Base-by-base conservation (phyloP, 2,329 filamentous ascomycete species). In the Setomelanomma holmii region DNA sequence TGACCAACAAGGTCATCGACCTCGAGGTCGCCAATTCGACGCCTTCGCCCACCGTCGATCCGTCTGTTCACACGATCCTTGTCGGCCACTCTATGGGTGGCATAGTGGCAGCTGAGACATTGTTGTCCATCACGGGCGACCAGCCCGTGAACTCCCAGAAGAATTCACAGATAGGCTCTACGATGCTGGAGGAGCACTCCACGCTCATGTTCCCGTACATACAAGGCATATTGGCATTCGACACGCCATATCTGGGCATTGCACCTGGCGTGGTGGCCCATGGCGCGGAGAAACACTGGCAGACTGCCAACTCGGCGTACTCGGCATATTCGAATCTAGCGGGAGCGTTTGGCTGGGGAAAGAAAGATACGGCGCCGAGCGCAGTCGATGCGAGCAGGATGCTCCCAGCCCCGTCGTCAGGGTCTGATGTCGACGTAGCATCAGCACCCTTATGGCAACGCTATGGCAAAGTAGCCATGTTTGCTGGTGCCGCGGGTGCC, bases 1-100 rank as follows among this genome's bases (percentile, higher is more conserved):
- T 98, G 14, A 86, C 93, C 61, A 89, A 97, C 71, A 90, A 90
- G 66, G 90, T 98, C 64, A 97, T 98, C 65, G 95, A 98, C 74
- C 81, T 97, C 66, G 93, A 99, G 76, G 93, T 97, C 51, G 86
- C 84, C 22, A 89, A 90, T 62, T 82, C 83, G 40, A 93, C 91
- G 0, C 85, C 90, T 1, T 93, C 89, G 4, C 93, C 93, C 0
- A 96, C 90, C 0, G 83, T 96, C 58, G 91, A 96, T 55, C 91
- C 92, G 4, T 91, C 89, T 0, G 91, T 96, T 17, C 88, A 87
- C 67, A 89, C 89, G 22, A 83, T 96, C 40, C 83, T 97, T 14
- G 79, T 96, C 51, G 93, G 93, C 20, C 93, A 97, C 74, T 93
- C 89, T 7, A 97, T 88, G 86, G 72, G 33, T 89, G 95, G 95